Conservation (phyloP, 768 basidiomycete genomes). For the Pholiota microspora region DNA sequence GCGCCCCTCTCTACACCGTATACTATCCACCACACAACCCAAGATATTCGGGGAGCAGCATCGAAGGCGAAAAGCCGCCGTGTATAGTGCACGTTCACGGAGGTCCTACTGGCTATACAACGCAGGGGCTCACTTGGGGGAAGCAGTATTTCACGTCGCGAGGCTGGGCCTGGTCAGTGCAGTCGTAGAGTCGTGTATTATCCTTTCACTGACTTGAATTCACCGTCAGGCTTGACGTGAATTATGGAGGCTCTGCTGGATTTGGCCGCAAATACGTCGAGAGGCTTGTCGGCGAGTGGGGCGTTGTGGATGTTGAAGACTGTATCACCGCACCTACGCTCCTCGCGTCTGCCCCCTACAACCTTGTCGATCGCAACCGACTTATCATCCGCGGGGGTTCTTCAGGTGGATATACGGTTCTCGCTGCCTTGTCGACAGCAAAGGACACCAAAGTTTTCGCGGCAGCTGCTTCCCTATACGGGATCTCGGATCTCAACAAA, state of each 20-base stretch:
- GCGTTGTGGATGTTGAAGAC: conserved; percentile 70
- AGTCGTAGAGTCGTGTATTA: conserved; percentile 7
- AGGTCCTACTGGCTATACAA: conserved; percentile 56
- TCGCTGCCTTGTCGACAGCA: conserved; percentile 43
- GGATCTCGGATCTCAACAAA: conserved; percentile 59
- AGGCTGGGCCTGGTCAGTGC: conserved; percentile 64
- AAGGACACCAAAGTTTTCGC: conserved; percentile 50
- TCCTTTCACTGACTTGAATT: neutral
- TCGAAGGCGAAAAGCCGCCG: conserved; percentile 60
- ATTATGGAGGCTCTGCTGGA: conserved; percentile 74
- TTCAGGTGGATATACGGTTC: conserved; percentile 70
- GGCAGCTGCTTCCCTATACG: conserved; percentile 64
- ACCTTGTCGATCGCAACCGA: conserved; percentile 62
- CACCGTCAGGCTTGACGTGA: conserved; percentile 60
- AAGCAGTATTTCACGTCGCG: conserved; percentile 67
- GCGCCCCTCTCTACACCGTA: conserved; percentile 54
- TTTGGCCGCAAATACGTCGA: conserved; percentile 69
- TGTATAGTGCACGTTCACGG: conserved; percentile 67
- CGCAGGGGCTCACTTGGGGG: conserved; percentile 48
- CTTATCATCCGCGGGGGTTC: conserved; percentile 71
- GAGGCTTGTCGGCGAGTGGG: conserved; percentile 68
- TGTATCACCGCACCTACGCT: conserved; percentile 52
- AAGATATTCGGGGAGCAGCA: conserved; percentile 44
- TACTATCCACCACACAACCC: conserved; percentile 71
- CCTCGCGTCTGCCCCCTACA: conserved; percentile 43